Percentiles rank a stretch among this genome's conserved stretches.
phyloP scores from a whole-genome alignment of 805 yeast species.

The Wickerhamomyces chaumierensis region DNA sequence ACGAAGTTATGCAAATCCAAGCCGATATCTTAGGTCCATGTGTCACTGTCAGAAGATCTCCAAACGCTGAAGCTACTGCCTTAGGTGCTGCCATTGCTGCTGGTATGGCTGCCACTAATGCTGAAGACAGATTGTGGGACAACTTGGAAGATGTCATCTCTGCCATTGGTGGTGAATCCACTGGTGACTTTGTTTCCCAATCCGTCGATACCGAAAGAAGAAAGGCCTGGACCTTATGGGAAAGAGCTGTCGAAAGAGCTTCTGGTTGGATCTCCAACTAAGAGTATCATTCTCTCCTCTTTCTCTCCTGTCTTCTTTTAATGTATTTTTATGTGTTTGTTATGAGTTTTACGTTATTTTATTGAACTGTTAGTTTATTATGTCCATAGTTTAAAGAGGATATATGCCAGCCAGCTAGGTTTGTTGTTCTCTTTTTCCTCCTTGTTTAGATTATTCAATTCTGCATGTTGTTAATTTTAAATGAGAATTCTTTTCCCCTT shows the following conservation, averaged over 20 bases:
- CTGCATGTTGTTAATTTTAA: too few relatives aligned
- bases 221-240: slow-evolving; percentile 70
- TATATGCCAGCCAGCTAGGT: too few relatives aligned
- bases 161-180: slow-evolving; percentile 24
- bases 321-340: too few relatives aligned
- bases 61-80: slow-evolving; percentile 84
- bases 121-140: slow-evolving; percentile 60
- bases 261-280: slow-evolving; percentile 53
- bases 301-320: too few relatives aligned
- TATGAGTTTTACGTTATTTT: too few relatives aligned
- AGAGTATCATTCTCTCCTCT: not conserved
- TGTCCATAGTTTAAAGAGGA: too few relatives aligned
- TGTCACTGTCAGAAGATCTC: slow-evolving; percentile 70
- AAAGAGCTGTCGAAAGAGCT: slow-evolving; percentile 71
- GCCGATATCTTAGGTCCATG: slow-evolving; percentile 86
- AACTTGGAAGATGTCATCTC: slow-evolving; percentile 56
- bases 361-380: too few relatives aligned
- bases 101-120: slow-evolving; percentile 45
- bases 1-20: slow-evolving; percentile 88
- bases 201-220: slow-evolving; percentile 49
- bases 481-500: too few relatives aligned
- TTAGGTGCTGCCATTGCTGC: slow-evolving; percentile 96
- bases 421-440: too few relatives aligned
- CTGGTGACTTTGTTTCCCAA: slow-evolving; percentile 25
- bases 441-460: too few relatives aligned